Base-by-base conservation (phyloP, 164 flowering plant genomes). In the Santalum album region DNA sequence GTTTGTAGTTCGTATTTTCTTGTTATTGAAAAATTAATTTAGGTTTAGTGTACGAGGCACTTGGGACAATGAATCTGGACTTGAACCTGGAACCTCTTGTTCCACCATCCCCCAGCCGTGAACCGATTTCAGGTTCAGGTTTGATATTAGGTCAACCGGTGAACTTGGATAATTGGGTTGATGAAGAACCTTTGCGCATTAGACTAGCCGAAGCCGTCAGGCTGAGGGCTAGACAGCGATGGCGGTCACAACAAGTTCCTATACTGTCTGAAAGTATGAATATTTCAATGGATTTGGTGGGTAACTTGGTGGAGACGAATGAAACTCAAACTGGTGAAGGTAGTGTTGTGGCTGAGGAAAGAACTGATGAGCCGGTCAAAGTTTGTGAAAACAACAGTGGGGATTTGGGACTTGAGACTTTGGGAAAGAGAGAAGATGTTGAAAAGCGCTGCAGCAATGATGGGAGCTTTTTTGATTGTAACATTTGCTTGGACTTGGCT, bases 401-500 rank as follows among this genome's bases (percentile, higher is more conserved):
- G 14, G 42, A 60, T 49, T 15, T 59, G 53, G 79, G 65, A 34
- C 72, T 66, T 54, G 77, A 65, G 45, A 60, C 49, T 1, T 25
- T 64, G 39, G 78, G 61, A 47, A 72, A 65, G 43, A 73, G 71
- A 49, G 77, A 69, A 55, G 74, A 72, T 50, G 63, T 39, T 47
- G 77, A 69, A 38, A 75, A 79, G 61, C 60, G 55, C 48, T 61
- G 54, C 54, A 59, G 60, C 12, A 65, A 64, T 45, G 81, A 71
- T 20, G 80, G 75, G 43, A 66, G 76, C 32, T 84, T 79, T 59
- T 84, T 81, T 16, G 87, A 79, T 53, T 84, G 90, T 55, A 79
- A 81, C 57, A 81, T 84, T 42, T 84, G 90, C 49, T 73, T 81
- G 65, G 87, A 81, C 55, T 60, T 84, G 70, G 74, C 90, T 15